Conservation (phyloP, 2,329 filamentous ascomycete genomes). For the Penicillium sp. region DNA sequence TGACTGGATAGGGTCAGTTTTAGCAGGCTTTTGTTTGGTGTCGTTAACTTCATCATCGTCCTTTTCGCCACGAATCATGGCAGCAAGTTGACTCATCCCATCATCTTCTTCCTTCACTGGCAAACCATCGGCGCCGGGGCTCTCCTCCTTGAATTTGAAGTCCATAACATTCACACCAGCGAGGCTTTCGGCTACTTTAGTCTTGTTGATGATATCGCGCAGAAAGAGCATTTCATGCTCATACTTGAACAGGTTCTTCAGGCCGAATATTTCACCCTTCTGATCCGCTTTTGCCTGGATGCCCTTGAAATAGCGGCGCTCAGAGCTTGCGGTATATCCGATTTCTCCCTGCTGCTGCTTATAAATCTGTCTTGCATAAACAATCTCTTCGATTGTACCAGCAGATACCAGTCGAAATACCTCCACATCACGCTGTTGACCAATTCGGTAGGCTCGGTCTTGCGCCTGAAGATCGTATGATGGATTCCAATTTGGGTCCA, state of each 20-base stretch:
- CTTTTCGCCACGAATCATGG: slow-evolving; percentile 56
- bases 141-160: slow-evolving; percentile 69
- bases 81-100: slow-evolving; percentile 74
- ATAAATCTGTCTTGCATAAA: slow-evolving; percentile 96
- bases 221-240: slow-evolving; percentile 78
- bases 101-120: slow-evolving; percentile 62
- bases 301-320: slow-evolving; percentile 93
- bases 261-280: slow-evolving; percentile 92
- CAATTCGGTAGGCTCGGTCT: slow-evolving; percentile 94
- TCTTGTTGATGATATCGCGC: slow-evolving; percentile 97
- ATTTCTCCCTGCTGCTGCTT: slow-evolving; percentile 99
- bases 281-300: slow-evolving; percentile 82
- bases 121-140: slow-evolving; percentile 53
- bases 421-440: slow-evolving; percentile 89
- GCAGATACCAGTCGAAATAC: slow-evolving; percentile 90
- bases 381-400: slow-evolving; percentile 94
- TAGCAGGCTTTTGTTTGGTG: slow-evolving; percentile 36
- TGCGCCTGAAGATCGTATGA: slow-evolving; percentile 94
- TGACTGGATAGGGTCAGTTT: slow-evolving; percentile 77
- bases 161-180: slow-evolving; percentile 81
- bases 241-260: slow-evolving; percentile 84
- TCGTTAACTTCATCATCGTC: slow-evolving; percentile 19
- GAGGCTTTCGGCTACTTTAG: slow-evolving; percentile 91
- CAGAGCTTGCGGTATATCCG: slow-evolving; percentile 88
- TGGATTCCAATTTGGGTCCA: slow-evolving; percentile 98